Evolutionary conservation across 805 yeast genomes (phyloP).

Genomic region (Candida orba): DNA sequence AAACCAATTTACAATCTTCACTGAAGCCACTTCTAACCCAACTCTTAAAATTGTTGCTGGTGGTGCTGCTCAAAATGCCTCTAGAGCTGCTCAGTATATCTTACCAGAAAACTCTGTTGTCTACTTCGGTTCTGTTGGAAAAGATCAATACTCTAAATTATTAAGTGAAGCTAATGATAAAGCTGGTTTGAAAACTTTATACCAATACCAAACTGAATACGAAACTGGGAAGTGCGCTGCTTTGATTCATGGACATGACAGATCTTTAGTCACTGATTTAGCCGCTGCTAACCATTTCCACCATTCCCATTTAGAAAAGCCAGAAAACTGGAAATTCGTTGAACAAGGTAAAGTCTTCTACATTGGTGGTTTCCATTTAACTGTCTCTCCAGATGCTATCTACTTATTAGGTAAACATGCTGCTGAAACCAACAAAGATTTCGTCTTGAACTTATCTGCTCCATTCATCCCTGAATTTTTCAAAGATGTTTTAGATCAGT

Average conservation of each 20-base stretch:
- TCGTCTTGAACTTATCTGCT: slow-evolving; percentile 84
- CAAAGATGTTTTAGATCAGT: slow-evolving; percentile 79
- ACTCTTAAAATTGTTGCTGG: slow-evolving; percentile 82
- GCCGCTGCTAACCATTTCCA: slow-evolving; percentile 98
- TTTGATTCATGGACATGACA: slow-evolving; percentile 75
- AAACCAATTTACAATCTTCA: slow-evolving; percentile 78
- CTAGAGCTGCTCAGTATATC: slow-evolving; percentile 95
- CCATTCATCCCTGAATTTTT: slow-evolving; percentile 95
- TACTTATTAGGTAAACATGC: slow-evolving; percentile 87
- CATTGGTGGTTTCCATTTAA: slow-evolving; percentile 98
- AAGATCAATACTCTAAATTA: slow-evolving; percentile 79
- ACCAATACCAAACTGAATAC: slow-evolving; percentile 67
- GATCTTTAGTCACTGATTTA: slow-evolving; percentile 92
- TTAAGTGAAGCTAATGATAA: slow-evolving; percentile 74
- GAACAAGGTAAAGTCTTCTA: slow-evolving; percentile 77
- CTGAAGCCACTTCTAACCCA: slow-evolving; percentile 58
- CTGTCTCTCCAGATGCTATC: slow-evolving; percentile 96
- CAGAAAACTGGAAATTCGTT: slow-evolving; percentile 85
- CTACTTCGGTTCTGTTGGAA: slow-evolving; percentile 95
- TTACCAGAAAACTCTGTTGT: slow-evolving; percentile 77
- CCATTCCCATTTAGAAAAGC: slow-evolving; percentile 75
- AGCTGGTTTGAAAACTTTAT: slow-evolving; percentile 84
- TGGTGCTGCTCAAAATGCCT: slow-evolving; percentile 99
- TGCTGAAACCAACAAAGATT: slow-evolving; percentile 68
- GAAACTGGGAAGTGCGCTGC: slow-evolving; percentile 99